Conservation (phyloP, 352 stramenopile species). For the Globisporangium perplexum region DNA sequence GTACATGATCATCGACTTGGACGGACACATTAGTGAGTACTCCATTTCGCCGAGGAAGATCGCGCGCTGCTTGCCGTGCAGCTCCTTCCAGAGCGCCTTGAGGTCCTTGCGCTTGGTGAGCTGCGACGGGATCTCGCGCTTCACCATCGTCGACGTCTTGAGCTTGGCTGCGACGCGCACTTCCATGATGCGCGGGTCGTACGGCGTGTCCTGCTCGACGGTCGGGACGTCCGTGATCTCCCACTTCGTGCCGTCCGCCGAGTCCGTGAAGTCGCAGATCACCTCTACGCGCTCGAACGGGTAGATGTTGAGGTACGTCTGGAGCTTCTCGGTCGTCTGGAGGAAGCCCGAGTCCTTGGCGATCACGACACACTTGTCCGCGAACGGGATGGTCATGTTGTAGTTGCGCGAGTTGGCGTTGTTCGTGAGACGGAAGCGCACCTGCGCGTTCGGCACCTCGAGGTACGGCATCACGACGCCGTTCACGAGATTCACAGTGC, state of each 20-base stretch:
- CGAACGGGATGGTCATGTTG: conserved; percentile 69
- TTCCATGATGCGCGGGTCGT: conserved; percentile 49
- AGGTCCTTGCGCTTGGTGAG: conserved; percentile 46
- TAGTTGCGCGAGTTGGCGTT: conserved; percentile 65
- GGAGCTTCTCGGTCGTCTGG: conserved; percentile 19
- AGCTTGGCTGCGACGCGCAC: conserved; percentile 32
- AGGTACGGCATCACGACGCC: conserved; percentile 68
- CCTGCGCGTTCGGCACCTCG: conserved; percentile 47
- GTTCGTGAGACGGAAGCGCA: conserved; percentile 56
- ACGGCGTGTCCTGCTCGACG: conserved; percentile 30
- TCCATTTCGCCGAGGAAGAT: conserved; percentile 58
- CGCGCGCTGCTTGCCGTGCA: conserved; percentile 42
- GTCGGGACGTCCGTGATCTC: conserved; percentile 42
- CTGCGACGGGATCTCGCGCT: conserved; percentile 27
- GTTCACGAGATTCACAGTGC: conserved; percentile 58
- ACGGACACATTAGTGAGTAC: conserved; percentile 27
- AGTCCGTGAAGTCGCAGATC: conserved; percentile 49
- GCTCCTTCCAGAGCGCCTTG: conserved; percentile 41
- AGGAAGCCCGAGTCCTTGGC: conserved; percentile 66
- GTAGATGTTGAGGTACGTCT: conserved; percentile 31
- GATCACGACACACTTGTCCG: conserved; percentile 50
- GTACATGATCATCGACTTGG: conserved; percentile 43
- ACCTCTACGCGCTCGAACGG: conserved; percentile 56
- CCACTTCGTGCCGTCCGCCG: conserved; percentile 33
- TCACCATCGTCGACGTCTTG: conserved; percentile 31